A percentile compares a stretch with the other conserved stretches of the same genome.
phyloP scores from a whole-genome alignment of 352 stramenopile genomes.

The Pythium brachiatum region DNA sequence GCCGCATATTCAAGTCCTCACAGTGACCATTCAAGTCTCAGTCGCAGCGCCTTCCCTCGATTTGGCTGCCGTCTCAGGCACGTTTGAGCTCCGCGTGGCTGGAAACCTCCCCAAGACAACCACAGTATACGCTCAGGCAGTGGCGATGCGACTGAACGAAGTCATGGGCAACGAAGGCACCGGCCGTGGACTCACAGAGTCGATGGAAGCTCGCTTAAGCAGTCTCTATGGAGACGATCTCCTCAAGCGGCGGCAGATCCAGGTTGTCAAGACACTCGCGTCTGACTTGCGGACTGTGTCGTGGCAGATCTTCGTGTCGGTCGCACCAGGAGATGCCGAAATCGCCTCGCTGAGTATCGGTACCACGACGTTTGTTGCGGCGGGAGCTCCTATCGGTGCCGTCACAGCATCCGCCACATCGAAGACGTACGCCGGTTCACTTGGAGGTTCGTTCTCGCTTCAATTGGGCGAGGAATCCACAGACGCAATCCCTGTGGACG shows the following conservation, averaged over 20 bases:
- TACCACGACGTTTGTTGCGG: background rate
- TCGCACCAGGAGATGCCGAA: background rate
- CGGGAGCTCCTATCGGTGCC: background rate
- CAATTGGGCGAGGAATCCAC: constrained; percentile 22
- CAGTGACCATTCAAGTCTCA: constrained; percentile 8
- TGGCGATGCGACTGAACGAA: constrained; percentile 32
- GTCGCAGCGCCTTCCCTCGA: background rate
- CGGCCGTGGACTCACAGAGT: constrained; percentile 26
- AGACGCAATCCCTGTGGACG: background rate
- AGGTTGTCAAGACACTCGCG: constrained; percentile 20
- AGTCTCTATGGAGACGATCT: constrained; percentile 16
- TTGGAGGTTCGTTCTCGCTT: constrained; percentile 33
- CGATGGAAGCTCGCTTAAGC: constrained; percentile 30
- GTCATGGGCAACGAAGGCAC: constrained; percentile 25
- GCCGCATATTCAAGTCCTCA: constrained; percentile 14
- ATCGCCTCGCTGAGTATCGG: background rate
- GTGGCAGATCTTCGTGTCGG: constrained; percentile 12
- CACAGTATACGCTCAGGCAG: constrained; percentile 28
- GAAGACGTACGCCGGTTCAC: background rate
- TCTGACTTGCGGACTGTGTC: background rate
- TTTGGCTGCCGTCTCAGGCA: constrained; percentile 15
- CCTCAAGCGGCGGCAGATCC: constrained; percentile 13
- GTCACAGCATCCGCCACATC: background rate
- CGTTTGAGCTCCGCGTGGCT: constrained; percentile 23
- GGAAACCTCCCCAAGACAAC: background rate